phyloP scores from a whole-genome alignment of 1,284 basidiomycete species.

The Heliocybe sulcata region DNA sequence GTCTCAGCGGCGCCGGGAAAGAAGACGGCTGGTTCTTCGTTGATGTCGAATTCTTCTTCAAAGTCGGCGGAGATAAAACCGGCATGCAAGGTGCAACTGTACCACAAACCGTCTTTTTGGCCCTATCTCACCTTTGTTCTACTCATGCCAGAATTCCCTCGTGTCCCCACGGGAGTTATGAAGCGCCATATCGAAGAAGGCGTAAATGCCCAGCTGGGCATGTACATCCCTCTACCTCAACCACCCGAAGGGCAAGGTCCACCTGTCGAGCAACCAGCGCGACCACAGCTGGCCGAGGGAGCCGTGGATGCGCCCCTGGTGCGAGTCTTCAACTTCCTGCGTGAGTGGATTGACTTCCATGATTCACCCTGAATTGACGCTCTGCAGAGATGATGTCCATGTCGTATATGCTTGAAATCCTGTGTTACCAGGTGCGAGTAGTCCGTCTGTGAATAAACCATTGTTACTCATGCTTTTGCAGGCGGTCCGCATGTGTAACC shows the following conservation, averaged over 20 bases:
- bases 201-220: conserved; percentile 56
- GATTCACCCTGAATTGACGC: background rate
- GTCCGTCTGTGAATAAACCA: background rate
- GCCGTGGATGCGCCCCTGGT: conserved; percentile 71
- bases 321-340: conserved; percentile 73
- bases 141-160: conserved; percentile 55
- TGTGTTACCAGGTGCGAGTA: conserved; percentile 63
- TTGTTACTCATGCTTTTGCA: conserved; percentile 16
- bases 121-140: background rate
- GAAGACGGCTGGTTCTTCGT: conserved; percentile 81
- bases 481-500: conserved; percentile 65
- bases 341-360: conserved; percentile 33
- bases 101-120: background rate
- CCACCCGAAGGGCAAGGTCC: conserved; percentile 24
- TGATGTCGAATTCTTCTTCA: conserved; percentile 69
- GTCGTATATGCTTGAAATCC: conserved; percentile 78
- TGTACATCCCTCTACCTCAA: conserved; percentile 42
- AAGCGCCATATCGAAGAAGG: conserved; percentile 68
- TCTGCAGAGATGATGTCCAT: conserved; percentile 74
- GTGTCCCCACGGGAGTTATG: conserved; percentile 51
- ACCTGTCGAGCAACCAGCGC: conserved; percentile 31
- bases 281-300: conserved; percentile 50
- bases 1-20: conserved; percentile 57
- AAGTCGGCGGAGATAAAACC: conserved; percentile 64
- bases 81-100: conserved; percentile 51